A percentile compares a stretch with the other conserved stretches of the same genome.
phyloP scores from a whole-genome alignment of 768 basidiomycete genomes.

The Boletellus ananiceps region DNA sequence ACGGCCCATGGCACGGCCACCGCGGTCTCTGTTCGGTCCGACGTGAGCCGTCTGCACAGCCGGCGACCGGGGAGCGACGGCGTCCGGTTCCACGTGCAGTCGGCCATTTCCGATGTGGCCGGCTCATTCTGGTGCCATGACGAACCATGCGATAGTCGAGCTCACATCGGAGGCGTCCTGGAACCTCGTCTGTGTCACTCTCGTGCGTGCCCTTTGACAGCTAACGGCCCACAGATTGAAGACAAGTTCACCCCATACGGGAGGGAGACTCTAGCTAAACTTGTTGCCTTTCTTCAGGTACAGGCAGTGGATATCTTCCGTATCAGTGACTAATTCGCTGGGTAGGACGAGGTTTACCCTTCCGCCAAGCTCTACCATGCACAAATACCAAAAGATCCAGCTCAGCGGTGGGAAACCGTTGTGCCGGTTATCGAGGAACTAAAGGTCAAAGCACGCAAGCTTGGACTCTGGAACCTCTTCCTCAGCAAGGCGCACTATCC shows the following conservation, averaged over 20 bases:
- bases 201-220: background rate
- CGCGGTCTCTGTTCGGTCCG: no score
- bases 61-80: constrained; percentile 1
- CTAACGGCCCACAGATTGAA: constrained; percentile 54
- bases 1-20: no score
- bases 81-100: constrained; percentile 8
- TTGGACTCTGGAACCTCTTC: constrained; percentile 97
- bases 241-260: constrained; percentile 90
- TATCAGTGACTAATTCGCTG: background rate
- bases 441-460: constrained; percentile 80
- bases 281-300: constrained; percentile 84
- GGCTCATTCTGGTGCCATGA: constrained; percentile 36
- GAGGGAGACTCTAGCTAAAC: constrained; percentile 78
- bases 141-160: constrained; percentile 65
- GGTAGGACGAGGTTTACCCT: constrained; percentile 84
- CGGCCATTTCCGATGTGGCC: background rate
- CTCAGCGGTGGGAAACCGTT: constrained; percentile 77
- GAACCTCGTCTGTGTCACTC: constrained; percentile 60
- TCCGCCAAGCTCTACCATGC: constrained; percentile 71
- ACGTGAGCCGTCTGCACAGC: no score
- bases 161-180: constrained; percentile 83
- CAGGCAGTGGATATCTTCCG: constrained; percentile 9
- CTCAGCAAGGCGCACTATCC: constrained; percentile 93
- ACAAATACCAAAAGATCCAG: constrained; percentile 74
- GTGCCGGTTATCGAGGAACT: constrained; percentile 79